A percentile compares a stretch with the other conserved stretches of the same genome.
Conservation (phyloP, 1,284 basidiomycete species). For the Boletus albobrunnescens region DNA sequence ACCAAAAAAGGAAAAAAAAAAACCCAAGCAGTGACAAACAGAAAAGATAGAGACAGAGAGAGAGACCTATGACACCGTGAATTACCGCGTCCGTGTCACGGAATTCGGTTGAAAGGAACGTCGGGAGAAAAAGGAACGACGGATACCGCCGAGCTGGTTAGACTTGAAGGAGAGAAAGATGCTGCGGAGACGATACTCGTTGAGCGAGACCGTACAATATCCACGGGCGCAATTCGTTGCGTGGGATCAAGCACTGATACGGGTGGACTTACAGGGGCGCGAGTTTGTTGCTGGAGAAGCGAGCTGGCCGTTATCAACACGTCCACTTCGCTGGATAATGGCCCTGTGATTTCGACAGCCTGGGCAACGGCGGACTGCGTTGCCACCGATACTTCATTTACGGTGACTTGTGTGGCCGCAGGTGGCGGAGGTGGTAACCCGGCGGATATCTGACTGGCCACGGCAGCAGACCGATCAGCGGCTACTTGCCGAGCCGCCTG, state of each 20-base stretch:
- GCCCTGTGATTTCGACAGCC: slow-evolving; percentile 40
- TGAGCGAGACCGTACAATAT: slow-evolving; percentile 29
- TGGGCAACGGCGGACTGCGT: slow-evolving; percentile 54
- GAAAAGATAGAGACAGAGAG: slow-evolving; percentile 15
- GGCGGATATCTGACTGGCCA: slow-evolving; percentile 38
- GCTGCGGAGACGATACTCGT: slow-evolving; percentile 20
- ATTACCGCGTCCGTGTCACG: slow-evolving; percentile 14
- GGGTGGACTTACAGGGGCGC: slow-evolving; percentile 30
- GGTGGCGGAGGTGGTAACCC: slow-evolving; percentile 38
- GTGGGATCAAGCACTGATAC: slow-evolving; percentile 27
- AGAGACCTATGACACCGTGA: slow-evolving; percentile 24
- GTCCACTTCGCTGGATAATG: slow-evolving; percentile 36
- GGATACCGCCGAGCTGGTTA: slow-evolving; percentile 15
- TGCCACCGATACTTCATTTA: slow-evolving; percentile 71
- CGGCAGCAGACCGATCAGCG: slow-evolving; percentile 47
- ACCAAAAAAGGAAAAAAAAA: slow-evolving; percentile 15
- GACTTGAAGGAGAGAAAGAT: slow-evolving; percentile 19
- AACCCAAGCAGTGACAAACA: slow-evolving; percentile 25
- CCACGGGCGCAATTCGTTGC: slow-evolving; percentile 26
- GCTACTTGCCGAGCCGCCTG: slow-evolving; percentile 71
- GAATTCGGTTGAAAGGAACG: slow-evolving; percentile 25
- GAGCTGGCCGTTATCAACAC: slow-evolving; percentile 35
- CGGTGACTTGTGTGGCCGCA: slow-evolving; percentile 59
- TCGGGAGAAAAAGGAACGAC: slow-evolving; percentile 15
- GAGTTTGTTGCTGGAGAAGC: slow-evolving; percentile 34